Evolutionary conservation across 306 rosid species (phyloP).

Genomic region (Vicia faba): DNA sequence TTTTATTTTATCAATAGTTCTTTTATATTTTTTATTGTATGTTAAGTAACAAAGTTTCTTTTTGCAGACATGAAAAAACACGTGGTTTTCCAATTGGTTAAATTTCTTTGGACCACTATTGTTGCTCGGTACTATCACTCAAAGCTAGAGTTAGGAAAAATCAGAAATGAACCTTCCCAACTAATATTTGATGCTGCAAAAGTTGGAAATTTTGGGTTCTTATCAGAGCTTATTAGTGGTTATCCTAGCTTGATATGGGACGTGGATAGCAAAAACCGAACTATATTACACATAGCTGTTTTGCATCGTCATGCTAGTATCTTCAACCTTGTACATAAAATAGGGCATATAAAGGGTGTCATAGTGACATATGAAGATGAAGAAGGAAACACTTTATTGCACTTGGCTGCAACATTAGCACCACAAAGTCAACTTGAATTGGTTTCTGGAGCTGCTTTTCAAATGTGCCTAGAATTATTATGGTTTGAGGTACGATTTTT

Average conservation of each 20-base stretch:
- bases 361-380: not conserved
- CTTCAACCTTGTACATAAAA: conserved; percentile 42
- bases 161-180: conserved; percentile 22
- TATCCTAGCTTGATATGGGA: conserved; percentile 42
- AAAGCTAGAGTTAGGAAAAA: not conserved
- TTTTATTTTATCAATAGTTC: not conserved
- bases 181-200: conserved; percentile 35
- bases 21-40: not conserved
- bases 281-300: conserved; percentile 44
- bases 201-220: conserved; percentile 47
- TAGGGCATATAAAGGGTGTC: conserved; percentile 8
- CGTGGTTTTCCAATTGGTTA: conserved; percentile 33
- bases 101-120: conserved; percentile 21
- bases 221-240: conserved; percentile 37
- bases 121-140: not conserved
- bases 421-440: conserved; percentile 36
- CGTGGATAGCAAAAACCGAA: not conserved
- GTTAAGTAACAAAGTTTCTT: not conserved
- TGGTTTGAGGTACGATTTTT: conserved; percentile 45
- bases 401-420: conserved; percentile 47
- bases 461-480: conserved; percentile 38
- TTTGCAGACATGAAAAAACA: conserved; percentile 23
- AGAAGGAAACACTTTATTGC: conserved; percentile 29
- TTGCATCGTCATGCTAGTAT: conserved; percentile 40
- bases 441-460: conserved; percentile 48